Base-by-base conservation (phyloP, 208 protist genomes). In the Phytomonas sp. region DNA sequence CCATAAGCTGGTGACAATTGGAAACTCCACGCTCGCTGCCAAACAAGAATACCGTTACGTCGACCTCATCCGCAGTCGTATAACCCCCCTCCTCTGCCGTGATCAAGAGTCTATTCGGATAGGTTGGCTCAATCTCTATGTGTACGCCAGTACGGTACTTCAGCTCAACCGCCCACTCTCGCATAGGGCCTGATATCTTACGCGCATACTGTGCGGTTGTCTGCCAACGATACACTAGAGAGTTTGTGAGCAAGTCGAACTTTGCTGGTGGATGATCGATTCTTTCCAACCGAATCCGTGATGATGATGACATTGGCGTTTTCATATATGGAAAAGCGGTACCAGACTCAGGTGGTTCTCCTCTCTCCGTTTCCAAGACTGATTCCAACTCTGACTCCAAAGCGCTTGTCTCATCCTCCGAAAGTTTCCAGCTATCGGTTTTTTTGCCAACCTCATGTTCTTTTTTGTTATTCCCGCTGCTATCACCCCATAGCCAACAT, bases 91-190 rank as follows among this genome's bases (percentile, higher is more conserved):
- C 79, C 32, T 63, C 68, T 29, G 65, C 68, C 19, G 63, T 31
- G n/a, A 67, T 29, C n/a, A 67, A 60, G 16, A 93, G 70, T 10
- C 85, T 78, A 16, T 86, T 77, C 0, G 89, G 87, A 60, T 88
- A 79, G 26, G 82, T 88, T 32, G 86, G 87, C 76, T 96, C 92
- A 63, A 89, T 66, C 77, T 96, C 87, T 12, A 96, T 79, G 74
- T 94, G 89, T 33, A 94, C 89, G 34, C 92, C 92, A 19, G 92
- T 96, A 52, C 88, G 80, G 76, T 93, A 96, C 79, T 93, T 94
- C 69, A 96, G 77, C 83, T 96, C 89, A 5, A 86, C 80, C 33
- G 87, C 87, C 89, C 92, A 96, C 77, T 96, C 92, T 7, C 84
- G 82, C 89, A 96, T 93, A 56, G 92, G 92, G 0, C 92, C 92